Evolutionary conservation across 306 rosid genomes (phyloP), one percentile per base, ranked within the genome.

Genomic region (Quercus variabilis): DNA sequence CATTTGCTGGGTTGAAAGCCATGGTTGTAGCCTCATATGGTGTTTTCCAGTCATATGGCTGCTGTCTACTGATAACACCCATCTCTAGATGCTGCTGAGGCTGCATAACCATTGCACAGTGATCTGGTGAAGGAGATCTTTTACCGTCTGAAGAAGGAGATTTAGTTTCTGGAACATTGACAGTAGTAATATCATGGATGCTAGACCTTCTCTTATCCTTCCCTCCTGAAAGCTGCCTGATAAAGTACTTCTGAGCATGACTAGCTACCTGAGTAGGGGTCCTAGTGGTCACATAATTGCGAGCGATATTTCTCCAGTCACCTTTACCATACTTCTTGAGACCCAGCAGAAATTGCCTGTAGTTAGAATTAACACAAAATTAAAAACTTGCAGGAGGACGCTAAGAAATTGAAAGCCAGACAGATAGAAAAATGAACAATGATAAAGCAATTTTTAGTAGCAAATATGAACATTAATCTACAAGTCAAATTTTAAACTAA

Each of bases 251-350:
- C 71, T 94, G 98, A 77, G 98, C 98, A 86, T 93, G 98, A 83
- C 98, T 93, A 5, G 98, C 98, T 7, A 93, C 98, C 79, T 93
- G 98, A 15, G 98, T 94, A 0, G 98, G 97, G 11, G 98, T 94
- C 71, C 98, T 92, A 13, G 94, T 81, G n/a, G 92, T 92, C 75
- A 94, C 98, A 46, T 87, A 94, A 81, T 89, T 94, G 58, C 87
- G 80, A 14, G 98, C 91, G 57, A 94, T 94, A 77, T 89, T 94
- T 87, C 97, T 90, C 98, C 98, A 94, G 31, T 94, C 98, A 20
- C 98, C 98, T 83, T 94, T 94, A 43, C 98, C 98, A 79, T 90
- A 91, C 89, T 90, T 92, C 84, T 94, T 88, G 46, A 94, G 94
- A 41, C 98, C 98, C 92, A 92, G 76, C 77, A 94, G 85, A 87